These are phyloP conservation scores for Gastrodia elata DNA, from an alignment of 106 monocot species.

Conservation along the genomic window DNA sequence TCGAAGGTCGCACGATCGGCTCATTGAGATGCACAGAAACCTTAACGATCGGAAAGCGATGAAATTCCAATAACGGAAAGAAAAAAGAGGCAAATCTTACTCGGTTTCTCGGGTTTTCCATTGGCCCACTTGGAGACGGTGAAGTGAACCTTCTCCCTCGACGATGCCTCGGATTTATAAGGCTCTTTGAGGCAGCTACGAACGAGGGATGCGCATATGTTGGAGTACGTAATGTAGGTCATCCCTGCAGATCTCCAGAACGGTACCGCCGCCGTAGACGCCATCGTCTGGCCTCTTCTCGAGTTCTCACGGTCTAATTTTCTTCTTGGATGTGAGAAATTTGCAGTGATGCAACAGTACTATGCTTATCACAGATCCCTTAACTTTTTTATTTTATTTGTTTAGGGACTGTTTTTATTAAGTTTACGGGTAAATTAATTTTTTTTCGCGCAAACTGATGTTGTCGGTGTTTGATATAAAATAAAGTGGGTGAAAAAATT, in stretches of 20 bases:
- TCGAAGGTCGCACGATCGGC: not conserved
- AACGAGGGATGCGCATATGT: conserved; percentile 83
- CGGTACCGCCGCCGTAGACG: conserved; percentile 57
- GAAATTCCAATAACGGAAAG: not conserved
- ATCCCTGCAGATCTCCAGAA: conserved; percentile 96
- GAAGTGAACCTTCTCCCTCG: conserved; percentile 96
- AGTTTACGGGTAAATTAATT: too few relatives aligned
- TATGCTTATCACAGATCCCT: too few relatives aligned
- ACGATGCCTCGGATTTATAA: conserved; percentile 56
- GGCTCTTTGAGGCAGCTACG: conserved; percentile 93
- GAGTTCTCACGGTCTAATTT: not conserved
- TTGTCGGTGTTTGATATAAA: too few relatives aligned
- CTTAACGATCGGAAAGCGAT: not conserved
- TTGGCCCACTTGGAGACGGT: conserved; percentile 68
- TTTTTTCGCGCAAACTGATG: too few relatives aligned
- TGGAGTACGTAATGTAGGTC: conserved; percentile 96
- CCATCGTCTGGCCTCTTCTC: conserved; percentile 10
- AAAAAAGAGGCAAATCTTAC: conserved; percentile 19
- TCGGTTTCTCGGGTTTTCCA: conserved; percentile 85
- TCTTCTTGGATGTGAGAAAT: not conserved
- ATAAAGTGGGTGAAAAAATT: too few relatives aligned
- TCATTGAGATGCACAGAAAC: not conserved
- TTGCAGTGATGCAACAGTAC: too few relatives aligned
- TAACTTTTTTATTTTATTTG: too few relatives aligned
- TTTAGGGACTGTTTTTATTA: too few relatives aligned